Base-by-base conservation (phyloP, 2,329 filamentous ascomycete species). In the Rachicladosporium sp. region DNA sequence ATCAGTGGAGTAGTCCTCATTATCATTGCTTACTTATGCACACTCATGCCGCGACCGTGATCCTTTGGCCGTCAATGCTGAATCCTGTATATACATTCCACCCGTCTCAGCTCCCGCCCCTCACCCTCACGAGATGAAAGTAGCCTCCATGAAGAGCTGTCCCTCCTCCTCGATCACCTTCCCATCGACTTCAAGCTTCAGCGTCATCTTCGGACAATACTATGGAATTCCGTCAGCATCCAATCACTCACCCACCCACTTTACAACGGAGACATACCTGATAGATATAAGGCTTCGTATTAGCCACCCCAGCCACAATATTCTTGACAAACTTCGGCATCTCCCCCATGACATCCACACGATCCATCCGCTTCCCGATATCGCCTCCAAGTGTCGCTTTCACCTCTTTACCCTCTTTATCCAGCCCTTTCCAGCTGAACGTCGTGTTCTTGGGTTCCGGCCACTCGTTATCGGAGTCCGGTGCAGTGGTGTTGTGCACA, bases 221-320 rank as follows among this genome's bases (percentile, higher is more conserved):
- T 42, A 15, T 10, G 15, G 2, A 6, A 21, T 7, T 27, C 15
- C 5, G 27, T 31, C 12, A 38, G 32, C 6, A 10, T 10, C 13
- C 8, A 5, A 23, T 10, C 33, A 31, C 5, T 6, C n/a, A 15
- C 7, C 11, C 13, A 29, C 12, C 5, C 29, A 7, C 9, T 3
- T 15, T 1, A 10, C 12, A 27, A 15, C 27, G 8, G 2, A 40
- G n/a, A 23, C 71, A 49, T 62, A 88, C 85, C 73, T 93, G 91
- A 66, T 95, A 98, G 53, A 98, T 96, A 62, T 95, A 98, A 4
- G 91, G 91, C 69, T 87, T 91, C 21, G 91, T 93, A 46, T 91
- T 91, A 3, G 81, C 86, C 9, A 89, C 85, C 48, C 76, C 80
- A 33, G 84, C 84, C 19, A 93, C 87, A 57, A 98, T 86, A 52